Base-by-base conservation (phyloP, 1,284 basidiomycete genomes). In the Trichosporon ovoides region DNA sequence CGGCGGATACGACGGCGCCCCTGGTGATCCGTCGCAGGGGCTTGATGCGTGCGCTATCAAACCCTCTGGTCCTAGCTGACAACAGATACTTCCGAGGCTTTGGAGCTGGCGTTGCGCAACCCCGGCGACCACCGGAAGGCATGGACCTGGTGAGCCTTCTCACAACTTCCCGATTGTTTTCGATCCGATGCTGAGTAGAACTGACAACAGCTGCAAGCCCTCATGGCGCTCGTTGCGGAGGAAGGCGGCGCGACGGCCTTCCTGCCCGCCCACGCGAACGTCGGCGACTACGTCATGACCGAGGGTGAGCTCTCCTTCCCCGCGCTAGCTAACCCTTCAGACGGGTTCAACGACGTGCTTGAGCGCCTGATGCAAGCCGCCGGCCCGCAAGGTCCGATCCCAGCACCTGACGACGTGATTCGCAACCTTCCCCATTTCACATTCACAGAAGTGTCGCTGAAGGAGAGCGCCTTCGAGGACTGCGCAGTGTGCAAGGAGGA, bases 401-500 rank as follows among this genome's bases (percentile, higher is more conserved):
- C 76, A 0, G 76, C 76, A 5, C 65, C 67, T 1, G 67, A 75
- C 19, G 63, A 66, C 1, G 73, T 75, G 18, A 77, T 78, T 11
- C 65, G 72, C 7, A 70, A 71, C 1, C 60, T 78, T 19, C 75
- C 75, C 16, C 65, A 69, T 20, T 66, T 71, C 51, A 72, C 56
- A 7, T 64, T 78, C 18, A 69, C 71, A 31, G 67, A 71, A 52
- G 62, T 68, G 50, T 60, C 60, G 2, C 58, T 77, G 33, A 16
- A 66, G 37, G 56, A 64, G 38, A 72, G 71, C 57, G 62, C 61
- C 24, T 72, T 69, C 63, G 74, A 75, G 49, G 73, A 77, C 50
- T 77, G 75, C 53, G 69, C 76, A 0, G 69, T 78, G 3, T 78
- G 76, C 60, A 69, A 74, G 53, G 74, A 75, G 24, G 74, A 76